These are phyloP conservation scores for Zoysia pacifica DNA, from an alignment of 176 grass and related monocot genomes.

Conservation along the genomic window DNA sequence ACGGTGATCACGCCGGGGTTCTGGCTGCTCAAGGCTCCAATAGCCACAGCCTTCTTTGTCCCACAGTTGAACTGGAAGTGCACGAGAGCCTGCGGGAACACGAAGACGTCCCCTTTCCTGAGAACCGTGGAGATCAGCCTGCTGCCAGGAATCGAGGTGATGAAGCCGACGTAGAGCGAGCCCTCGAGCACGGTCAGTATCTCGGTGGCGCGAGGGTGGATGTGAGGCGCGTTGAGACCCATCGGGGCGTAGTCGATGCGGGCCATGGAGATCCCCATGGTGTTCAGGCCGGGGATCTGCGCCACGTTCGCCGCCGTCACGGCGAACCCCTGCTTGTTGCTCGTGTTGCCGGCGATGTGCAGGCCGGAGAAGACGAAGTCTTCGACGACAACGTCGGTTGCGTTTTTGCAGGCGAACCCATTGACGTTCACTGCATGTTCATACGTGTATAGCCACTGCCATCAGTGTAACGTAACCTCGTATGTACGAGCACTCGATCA, in stretches of 20 bases:
- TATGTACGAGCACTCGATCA: not conserved
- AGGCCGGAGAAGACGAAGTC: conserved; percentile 31
- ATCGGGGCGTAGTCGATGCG: conserved; percentile 42
- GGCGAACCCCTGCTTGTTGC: conserved; percentile 31
- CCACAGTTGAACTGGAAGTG: too few species aligned
- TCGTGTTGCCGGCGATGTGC: conserved; percentile 34
- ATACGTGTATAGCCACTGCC: not conserved
- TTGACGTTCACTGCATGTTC: not conserved
- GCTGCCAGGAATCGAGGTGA: conserved; percentile 32
- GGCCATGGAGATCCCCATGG: conserved; percentile 26
- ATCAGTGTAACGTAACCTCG: not conserved
- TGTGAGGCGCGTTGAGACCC: conserved; percentile 51
- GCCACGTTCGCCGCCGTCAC: conserved; percentile 36
- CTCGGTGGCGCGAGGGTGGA: conserved; percentile 43
- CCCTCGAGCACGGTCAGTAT: conserved; percentile 43
- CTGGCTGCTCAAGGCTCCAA: too few species aligned
- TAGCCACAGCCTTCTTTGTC: too few species aligned
- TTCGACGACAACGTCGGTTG: not conserved
- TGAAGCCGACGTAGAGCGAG: conserved; percentile 44
- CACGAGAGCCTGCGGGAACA: too few species aligned
- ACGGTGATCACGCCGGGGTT: too few species aligned
- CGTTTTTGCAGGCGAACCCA: conserved; percentile 27
- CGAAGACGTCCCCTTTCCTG: too few species aligned
- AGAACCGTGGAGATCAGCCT: conserved; percentile 10
- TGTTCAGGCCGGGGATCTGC: conserved; percentile 43